phyloP scores from a whole-genome alignment of 129 eudicot species.

The Pseudognaphalium luteoalbum region DNA sequence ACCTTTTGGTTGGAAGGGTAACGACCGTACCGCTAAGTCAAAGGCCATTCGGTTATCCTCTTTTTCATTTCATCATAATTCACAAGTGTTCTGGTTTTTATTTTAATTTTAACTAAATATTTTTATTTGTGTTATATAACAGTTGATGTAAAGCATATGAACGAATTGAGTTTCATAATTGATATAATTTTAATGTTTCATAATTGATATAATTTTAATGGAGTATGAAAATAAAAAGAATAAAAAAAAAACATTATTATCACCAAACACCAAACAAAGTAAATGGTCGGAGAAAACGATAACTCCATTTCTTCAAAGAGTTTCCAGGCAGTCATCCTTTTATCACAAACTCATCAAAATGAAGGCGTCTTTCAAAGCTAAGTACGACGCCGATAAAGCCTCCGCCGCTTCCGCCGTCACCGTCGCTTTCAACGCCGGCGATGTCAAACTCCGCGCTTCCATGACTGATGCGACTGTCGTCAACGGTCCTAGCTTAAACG shows the following conservation, averaged over 20 bases:
- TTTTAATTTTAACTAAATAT: no score
- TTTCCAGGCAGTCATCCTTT: not conserved
- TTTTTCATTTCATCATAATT: no score
- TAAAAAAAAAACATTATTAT: not conserved
- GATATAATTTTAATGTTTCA: no score
- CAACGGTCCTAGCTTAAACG: constrained; percentile 76
- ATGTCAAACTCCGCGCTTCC: constrained; percentile 83
- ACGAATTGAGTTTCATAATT: no score
- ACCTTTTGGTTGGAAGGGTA: no score
- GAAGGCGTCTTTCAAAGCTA: constrained; percentile 77
- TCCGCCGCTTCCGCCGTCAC: constrained; percentile 77
- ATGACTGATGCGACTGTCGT: constrained; percentile 81
- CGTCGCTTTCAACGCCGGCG: constrained; percentile 72
- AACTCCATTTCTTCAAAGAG: not conserved
- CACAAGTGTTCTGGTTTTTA: no score
- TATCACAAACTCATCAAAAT: constrained; percentile 24
- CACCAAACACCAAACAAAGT: constrained; percentile 32
- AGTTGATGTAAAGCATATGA: no score
- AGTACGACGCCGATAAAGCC: constrained; percentile 65
- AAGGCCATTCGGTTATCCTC: no score
- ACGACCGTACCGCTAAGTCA: no score
- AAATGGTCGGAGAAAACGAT: constrained; percentile 38
- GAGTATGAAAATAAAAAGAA: not conserved
- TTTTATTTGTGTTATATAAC: no score
- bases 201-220: no score